Conservation (phyloP, 2,329 filamentous ascomycete genomes). For the Cytospora mali region DNA sequence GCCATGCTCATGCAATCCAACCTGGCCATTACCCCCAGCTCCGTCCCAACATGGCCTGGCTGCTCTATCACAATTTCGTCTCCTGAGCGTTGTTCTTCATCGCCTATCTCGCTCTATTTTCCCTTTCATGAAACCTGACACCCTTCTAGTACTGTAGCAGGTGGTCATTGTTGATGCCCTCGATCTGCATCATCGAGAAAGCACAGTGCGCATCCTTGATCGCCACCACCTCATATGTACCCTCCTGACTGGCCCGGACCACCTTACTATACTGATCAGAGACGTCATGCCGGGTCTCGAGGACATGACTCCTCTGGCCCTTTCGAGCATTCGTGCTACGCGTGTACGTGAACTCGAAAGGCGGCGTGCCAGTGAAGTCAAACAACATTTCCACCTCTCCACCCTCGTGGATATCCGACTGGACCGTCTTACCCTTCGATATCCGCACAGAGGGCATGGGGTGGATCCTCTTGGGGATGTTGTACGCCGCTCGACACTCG, state of each 20-base stretch:
- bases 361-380: conserved; percentile 92
- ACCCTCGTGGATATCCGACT: conserved; percentile 95
- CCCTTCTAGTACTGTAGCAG: conserved; percentile 35
- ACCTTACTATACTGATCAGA: conserved; percentile 81
- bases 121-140: background rate
- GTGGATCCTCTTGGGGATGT: conserved; percentile 83
- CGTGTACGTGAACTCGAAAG: conserved; percentile 97
- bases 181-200: conserved; percentile 72
- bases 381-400: conserved; percentile 92
- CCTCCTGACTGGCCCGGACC: conserved; percentile 86
- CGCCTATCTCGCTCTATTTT: background rate
- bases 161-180: conserved; percentile 49
- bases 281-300: conserved; percentile 89
- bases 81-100: background rate
- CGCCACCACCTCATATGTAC: conserved; percentile 94
- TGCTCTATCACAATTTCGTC: conserved; percentile 27
- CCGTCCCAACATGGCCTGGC: conserved; percentile 22
- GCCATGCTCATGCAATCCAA: conserved; percentile 38
- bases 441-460: conserved; percentile 90
- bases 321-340: conserved; percentile 84
- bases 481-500: conserved; percentile 79
- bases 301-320: conserved; percentile 74
- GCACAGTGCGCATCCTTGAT: conserved; percentile 94
- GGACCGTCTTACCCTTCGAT: conserved; percentile 76
- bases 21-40: conserved; percentile 10